These are phyloP conservation scores for Cercospora sesami DNA, from an alignment of 2,329 filamentous ascomycete genomes.

Conservation along the genomic window DNA sequence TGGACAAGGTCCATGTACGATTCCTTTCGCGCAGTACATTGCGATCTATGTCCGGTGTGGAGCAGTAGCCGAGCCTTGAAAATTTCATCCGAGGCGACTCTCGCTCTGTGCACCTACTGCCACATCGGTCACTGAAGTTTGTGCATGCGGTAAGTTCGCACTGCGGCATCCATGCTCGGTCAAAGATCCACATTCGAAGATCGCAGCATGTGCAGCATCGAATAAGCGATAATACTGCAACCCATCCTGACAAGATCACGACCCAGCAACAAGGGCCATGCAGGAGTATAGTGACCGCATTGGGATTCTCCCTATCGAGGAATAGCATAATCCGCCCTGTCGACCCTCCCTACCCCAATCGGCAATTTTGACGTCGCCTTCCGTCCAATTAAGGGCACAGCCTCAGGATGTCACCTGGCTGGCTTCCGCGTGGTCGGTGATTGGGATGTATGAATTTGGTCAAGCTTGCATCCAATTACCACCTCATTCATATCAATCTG, in stretches of 20 bases:
- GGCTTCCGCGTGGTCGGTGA: neutral
- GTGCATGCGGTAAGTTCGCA: neutral
- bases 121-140: neutral
- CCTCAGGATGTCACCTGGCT: neutral
- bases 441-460: neutral
- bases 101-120: neutral
- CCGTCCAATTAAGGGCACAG: neutral
- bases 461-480: neutral
- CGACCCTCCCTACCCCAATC: neutral
- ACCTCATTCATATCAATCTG: neutral
- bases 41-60: neutral
- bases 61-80: neutral
- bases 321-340: neutral
- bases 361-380: neutral
- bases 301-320: neutral
- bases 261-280: neutral
- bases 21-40: neutral
- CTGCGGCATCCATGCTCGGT: neutral
- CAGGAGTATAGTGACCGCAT: neutral
- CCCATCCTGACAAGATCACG: neutral
- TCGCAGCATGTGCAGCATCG: neutral
- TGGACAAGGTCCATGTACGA: neutral
- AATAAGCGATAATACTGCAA: neutral
- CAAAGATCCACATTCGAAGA: neutral
- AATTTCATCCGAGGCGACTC: neutral